Percentiles rank a stretch among this genome's conserved stretches.
Evolutionary conservation across 129 eudicot species (phyloP).

Genomic region (Heracleum sosnowskyi): DNA sequence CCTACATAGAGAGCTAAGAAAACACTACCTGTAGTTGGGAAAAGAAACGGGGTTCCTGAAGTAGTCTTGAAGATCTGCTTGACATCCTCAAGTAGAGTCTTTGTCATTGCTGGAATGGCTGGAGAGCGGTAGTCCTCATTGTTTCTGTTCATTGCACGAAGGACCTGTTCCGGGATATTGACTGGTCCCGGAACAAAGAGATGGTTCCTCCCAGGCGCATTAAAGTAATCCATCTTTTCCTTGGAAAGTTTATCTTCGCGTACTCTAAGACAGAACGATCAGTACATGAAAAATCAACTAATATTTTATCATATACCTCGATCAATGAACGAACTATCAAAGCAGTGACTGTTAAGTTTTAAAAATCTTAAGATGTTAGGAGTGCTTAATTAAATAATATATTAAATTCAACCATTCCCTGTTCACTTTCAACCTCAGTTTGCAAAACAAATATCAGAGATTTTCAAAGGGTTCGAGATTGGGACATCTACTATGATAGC

Average conservation of each 20-base stretch:
- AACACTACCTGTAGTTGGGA: slow-evolving; percentile 91
- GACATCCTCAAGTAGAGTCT: slow-evolving; percentile 75
- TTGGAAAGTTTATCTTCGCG: neutral
- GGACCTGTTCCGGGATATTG: slow-evolving; percentile 93
- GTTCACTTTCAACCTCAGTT: no score
- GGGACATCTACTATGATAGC: no score
- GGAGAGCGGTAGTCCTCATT: slow-evolving; percentile 99
- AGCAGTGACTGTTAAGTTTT: neutral
- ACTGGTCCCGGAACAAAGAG: slow-evolving; percentile 99
- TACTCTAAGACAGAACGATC: neutral
- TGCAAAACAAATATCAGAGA: no score
- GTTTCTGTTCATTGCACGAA: slow-evolving; percentile 97
- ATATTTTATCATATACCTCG: neutral
- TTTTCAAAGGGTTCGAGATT: neutral
- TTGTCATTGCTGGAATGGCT: slow-evolving; percentile 86
- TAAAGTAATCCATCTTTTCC: slow-evolving; percentile 61
- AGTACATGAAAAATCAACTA: neutral
- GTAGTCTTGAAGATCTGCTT: slow-evolving; percentile 95
- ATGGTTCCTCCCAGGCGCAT: slow-evolving; percentile 97
- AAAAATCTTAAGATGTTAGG: neutral
- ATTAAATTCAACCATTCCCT: neutral
- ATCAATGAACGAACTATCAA: neutral
- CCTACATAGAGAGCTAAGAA: neutral
- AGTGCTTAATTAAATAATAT: neutral
- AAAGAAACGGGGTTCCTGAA: slow-evolving; percentile 85